A percentile compares a stretch with the other conserved stretches of the same genome.
Evolutionary conservation across 306 rosid genomes (phyloP).

Genomic region (Astragalus membranaceus): DNA sequence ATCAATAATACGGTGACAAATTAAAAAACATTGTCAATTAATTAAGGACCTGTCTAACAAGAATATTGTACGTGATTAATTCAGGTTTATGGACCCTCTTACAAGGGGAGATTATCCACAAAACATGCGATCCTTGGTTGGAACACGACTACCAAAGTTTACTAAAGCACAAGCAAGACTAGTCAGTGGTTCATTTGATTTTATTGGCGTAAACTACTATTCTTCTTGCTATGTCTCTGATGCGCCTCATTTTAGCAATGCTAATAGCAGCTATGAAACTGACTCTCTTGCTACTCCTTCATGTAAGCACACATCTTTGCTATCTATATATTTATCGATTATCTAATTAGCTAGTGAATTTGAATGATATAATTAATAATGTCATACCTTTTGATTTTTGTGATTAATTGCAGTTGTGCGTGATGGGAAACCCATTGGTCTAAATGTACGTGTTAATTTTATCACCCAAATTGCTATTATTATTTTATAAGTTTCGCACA

Average conservation of each 20-base stretch:
- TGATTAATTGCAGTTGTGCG: background rate
- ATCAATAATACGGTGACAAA: no score
- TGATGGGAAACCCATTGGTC: slow-evolving; percentile 23
- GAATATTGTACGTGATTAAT: background rate
- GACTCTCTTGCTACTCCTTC: slow-evolving; percentile 23
- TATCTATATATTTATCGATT: background rate
- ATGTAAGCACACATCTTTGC: background rate
- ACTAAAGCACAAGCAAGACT: slow-evolving; percentile 16
- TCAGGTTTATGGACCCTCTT: slow-evolving; percentile 53
- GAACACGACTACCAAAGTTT: slow-evolving; percentile 45
- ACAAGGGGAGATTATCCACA: slow-evolving; percentile 53
- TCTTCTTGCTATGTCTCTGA: slow-evolving; percentile 28
- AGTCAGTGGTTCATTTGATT: slow-evolving; percentile 48
- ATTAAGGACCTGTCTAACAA: no score
- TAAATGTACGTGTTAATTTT: slow-evolving; percentile 5
- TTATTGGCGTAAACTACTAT: slow-evolving; percentile 57
- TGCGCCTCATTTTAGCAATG: slow-evolving; percentile 3
- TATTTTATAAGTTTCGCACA: background rate
- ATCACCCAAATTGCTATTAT: background rate
- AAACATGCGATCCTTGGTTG: slow-evolving; percentile 37
- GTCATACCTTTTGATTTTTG: background rate
- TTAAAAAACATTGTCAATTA: no score
- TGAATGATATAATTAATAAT: background rate
- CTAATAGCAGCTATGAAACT: slow-evolving; percentile 1
- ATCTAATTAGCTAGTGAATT: background rate